A percentile compares a stretch with the other conserved stretches of the same genome.
These are phyloP conservation scores for Nakazawaea wyomingensis DNA, from an alignment of 805 yeast species.

Conservation along the genomic window DNA sequence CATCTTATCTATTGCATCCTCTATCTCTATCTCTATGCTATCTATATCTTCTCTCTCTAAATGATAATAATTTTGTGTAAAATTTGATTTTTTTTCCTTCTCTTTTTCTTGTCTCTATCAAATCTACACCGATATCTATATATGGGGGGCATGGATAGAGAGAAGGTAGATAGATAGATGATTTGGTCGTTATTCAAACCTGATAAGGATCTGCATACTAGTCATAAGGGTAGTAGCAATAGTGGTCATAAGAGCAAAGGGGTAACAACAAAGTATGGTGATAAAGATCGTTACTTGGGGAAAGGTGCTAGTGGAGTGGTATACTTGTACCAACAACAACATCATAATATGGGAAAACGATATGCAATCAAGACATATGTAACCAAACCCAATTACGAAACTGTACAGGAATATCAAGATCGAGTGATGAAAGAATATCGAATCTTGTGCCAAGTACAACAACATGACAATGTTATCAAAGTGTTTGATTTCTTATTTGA, in stretches of 20 bases:
- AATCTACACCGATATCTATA: too few species aligned
- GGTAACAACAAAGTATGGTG: constrained; percentile 16
- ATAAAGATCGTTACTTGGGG: constrained; percentile 19
- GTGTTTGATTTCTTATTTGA: constrained; percentile 28
- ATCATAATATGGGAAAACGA: constrained; percentile 15
- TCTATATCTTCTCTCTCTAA: too few species aligned
- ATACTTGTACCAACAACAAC: constrained; percentile 19
- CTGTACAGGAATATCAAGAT: constrained; percentile 31
- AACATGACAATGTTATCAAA: constrained; percentile 29
- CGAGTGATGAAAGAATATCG: constrained; percentile 35
- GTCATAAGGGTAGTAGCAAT: too few species aligned
- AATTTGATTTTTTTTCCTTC: too few species aligned
- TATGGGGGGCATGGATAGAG: too few species aligned
- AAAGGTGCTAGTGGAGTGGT: constrained; percentile 31
- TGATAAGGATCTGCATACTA: too few species aligned
- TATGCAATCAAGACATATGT: constrained; percentile 43
- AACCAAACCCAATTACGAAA: constrained; percentile 33
- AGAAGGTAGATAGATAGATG: neutral
- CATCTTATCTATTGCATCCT: constrained; percentile 1
- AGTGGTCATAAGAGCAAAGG: neutral
- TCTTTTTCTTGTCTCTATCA: neutral
- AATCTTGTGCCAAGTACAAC: constrained; percentile 24
- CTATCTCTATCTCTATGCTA: too few species aligned
- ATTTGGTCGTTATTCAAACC: neutral
- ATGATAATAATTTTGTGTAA: too few species aligned